phyloP scores from a whole-genome alignment of 116 monocot species.

The Zostera marina region DNA sequence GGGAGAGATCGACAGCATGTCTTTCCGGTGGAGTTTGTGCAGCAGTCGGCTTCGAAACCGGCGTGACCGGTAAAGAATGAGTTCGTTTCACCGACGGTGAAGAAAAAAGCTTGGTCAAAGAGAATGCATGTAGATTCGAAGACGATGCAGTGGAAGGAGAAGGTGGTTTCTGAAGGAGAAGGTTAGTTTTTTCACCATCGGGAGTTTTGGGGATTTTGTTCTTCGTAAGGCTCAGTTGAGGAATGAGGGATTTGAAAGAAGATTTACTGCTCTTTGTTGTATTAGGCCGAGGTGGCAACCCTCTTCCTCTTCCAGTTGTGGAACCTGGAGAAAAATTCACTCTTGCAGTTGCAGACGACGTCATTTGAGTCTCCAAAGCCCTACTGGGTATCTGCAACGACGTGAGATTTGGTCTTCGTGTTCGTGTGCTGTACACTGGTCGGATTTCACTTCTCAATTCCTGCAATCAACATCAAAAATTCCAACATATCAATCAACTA shows the following conservation, averaged over 20 bases:
- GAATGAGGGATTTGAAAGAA: slow-evolving; percentile 31
- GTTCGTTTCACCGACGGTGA: slow-evolving; percentile 38
- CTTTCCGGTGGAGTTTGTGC: slow-evolving; percentile 11
- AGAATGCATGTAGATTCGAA: slow-evolving; percentile 44
- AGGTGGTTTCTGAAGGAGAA: slow-evolving; percentile 25
- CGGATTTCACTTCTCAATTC: slow-evolving; percentile 11
- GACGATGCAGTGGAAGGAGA: slow-evolving; percentile 38
- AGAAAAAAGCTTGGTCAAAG: slow-evolving; percentile 39
- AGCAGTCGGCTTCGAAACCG: slow-evolving; percentile 19
- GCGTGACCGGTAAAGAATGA: slow-evolving; percentile 64
- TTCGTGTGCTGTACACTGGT: slow-evolving; percentile 16
- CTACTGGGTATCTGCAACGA: slow-evolving; percentile 60
- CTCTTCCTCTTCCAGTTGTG: slow-evolving; percentile 17
- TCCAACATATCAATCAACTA: not conserved
- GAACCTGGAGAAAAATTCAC: slow-evolving; percentile 33
- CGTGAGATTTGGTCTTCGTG: slow-evolving; percentile 49
- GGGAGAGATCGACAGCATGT: slow-evolving; percentile 31
- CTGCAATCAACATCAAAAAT: slow-evolving; percentile 18
- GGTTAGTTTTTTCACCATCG: slow-evolving; percentile 38
- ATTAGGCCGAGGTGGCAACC: slow-evolving; percentile 32
- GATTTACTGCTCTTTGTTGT: slow-evolving; percentile 47
- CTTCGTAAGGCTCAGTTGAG: slow-evolving; percentile 36
- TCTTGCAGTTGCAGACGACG: slow-evolving; percentile 31
- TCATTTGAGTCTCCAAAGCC: slow-evolving; percentile 30
- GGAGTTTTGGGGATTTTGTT: slow-evolving; percentile 10